Conservation (phyloP, 768 basidiomycete species). For the Tricholoma saponaceum region DNA sequence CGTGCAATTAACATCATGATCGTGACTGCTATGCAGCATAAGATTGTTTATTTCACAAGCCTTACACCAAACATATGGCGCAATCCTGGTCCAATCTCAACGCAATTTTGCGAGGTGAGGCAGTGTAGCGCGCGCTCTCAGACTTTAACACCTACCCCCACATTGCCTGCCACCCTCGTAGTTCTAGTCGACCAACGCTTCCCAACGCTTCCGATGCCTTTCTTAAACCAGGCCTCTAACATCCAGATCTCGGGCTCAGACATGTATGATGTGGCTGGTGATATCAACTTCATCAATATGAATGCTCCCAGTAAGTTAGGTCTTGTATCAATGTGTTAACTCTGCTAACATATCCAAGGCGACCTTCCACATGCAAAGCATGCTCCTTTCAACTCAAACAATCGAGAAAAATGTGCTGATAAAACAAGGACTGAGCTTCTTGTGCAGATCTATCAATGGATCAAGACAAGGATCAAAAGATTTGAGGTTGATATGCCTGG, state of each 20-base stretch:
- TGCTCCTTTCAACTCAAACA: neutral
- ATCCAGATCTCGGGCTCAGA: neutral
- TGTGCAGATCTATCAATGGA: neutral
- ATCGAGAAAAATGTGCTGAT: neutral
- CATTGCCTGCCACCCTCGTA: neutral
- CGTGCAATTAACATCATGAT: too few relatives aligned
- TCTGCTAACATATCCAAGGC: neutral
- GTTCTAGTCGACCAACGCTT: neutral
- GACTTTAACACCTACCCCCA: neutral
- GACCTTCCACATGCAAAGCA: neutral
- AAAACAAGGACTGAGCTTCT: neutral
- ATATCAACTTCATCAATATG: neutral
- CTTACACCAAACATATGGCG: too few relatives aligned
- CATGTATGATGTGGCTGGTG: neutral
- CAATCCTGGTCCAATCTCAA: too few relatives aligned
- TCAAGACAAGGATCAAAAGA: neutral
- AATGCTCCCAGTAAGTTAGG: neutral
- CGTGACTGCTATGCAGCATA: too few relatives aligned
- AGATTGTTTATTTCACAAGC: too few relatives aligned
- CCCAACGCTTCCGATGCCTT: neutral
- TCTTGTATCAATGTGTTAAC: neutral
- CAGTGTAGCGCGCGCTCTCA: too few relatives aligned
- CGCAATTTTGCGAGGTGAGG: too few relatives aligned
- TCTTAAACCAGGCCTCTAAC: neutral
- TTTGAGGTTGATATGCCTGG: neutral